Evolutionary conservation across 176 grass and related monocot genomes (phyloP), one percentile per base, ranked within the genome.

Genomic region (Carex pumila): DNA sequence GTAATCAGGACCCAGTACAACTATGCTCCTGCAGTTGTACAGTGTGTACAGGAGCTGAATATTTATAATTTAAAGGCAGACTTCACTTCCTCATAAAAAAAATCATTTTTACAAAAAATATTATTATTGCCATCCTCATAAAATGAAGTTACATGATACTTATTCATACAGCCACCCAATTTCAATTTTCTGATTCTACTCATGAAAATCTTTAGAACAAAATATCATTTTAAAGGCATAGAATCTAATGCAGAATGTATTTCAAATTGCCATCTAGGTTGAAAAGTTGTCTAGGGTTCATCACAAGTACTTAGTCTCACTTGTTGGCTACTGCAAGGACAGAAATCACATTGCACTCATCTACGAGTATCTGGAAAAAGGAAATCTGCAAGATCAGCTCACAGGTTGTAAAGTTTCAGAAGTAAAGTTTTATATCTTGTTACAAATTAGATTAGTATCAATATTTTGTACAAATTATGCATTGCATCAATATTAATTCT

Each of bases 281-380:
- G 70, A 73, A 6, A 73, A 12, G 4, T 81, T 81, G n/a, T 81
- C 29, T 1, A 87, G 52, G 19, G 18, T 81, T 49, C 85, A 72
- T 52, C 85, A 87, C 52, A 87, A 54, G 17, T 73, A 87, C 11
- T 58, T 87, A 18, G 76, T 87, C 60, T 81, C 85, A 22, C 50
- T 87, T 47, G 29, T 82, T 63, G 85, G 85, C 36, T 82, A 87
- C 62, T 82, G 65, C 54, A 74, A 47, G 18, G 85, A 82, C 13
- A 34, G 36, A 37, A 57, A 21, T 12, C 12, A 63, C 30, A 43
- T 72, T 25, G 85, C 50, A 0, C 32, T 74, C 7, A 52, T 87
- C 49, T 87, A 74, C 10, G 65, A 87, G 77, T 50, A 72, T 18
- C 73, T 86, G 63, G 11, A 78, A n/a, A 19, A 47, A 50, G 85